Conservation (phyloP, 202 grass and related monocot species). For the Miscanthus sacchariflorus region DNA sequence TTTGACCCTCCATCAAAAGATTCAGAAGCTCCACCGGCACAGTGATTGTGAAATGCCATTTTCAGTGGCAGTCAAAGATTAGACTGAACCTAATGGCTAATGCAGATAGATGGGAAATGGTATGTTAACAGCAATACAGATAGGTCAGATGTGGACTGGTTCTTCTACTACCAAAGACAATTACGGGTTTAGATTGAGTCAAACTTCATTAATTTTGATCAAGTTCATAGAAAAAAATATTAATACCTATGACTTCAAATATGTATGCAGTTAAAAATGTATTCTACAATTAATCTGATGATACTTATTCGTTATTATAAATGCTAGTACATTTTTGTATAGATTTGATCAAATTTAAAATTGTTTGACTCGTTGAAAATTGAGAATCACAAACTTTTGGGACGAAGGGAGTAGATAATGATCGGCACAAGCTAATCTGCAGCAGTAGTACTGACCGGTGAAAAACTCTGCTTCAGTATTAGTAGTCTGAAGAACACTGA, state of each 20-base stretch:
- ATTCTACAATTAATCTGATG: too few species aligned
- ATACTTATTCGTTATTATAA: too few species aligned
- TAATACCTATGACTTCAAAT: too few species aligned
- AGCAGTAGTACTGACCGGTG: neutral
- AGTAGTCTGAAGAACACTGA: neutral
- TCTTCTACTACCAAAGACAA: neutral
- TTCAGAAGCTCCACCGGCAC: constrained; percentile 16
- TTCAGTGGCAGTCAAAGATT: neutral
- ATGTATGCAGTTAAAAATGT: too few species aligned
- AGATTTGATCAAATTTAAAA: neutral
- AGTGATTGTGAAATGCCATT: constrained; percentile 1
- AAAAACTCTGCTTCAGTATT: neutral
- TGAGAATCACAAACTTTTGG: too few species aligned
- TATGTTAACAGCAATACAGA: neutral
- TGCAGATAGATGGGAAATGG: constrained; percentile 6
- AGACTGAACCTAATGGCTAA: neutral
- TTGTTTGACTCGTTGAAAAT: neutral
- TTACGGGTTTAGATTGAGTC: neutral
- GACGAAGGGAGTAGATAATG: neutral
- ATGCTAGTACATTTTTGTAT: neutral
- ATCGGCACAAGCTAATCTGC: neutral
- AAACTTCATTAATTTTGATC: neutral
- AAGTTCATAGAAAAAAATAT: too few species aligned
- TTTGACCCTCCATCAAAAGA: constrained; percentile 41
- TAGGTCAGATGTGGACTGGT: neutral